A percentile compares a stretch with the other conserved stretches of the same genome.
Evolutionary conservation across 805 yeast species (phyloP).

Genomic region (Pichia phayaonensis): DNA sequence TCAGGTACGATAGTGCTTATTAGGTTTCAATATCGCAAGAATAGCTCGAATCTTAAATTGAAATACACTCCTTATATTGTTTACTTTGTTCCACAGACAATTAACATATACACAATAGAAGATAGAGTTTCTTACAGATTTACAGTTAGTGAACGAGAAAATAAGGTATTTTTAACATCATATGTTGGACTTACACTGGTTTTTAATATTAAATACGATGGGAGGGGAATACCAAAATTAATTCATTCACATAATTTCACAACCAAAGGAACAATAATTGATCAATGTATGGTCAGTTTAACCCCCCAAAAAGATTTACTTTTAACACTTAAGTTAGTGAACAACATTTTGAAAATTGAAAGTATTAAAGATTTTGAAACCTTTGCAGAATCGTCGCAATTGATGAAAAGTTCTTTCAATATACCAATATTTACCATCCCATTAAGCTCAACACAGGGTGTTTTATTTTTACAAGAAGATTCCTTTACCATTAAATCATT

Average conservation of each 20-base stretch:
- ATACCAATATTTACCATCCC: conserved; percentile 24
- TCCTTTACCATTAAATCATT: conserved; percentile 19
- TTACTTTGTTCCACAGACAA: neutral
- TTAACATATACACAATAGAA: neutral
- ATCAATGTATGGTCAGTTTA: conserved; percentile 2
- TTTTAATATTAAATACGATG: neutral
- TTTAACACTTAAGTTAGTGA: neutral
- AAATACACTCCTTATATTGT: neutral
- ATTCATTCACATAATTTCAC: neutral
- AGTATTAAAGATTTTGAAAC: neutral
- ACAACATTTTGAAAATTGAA: neutral
- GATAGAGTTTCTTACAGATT: neutral
- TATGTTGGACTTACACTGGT: neutral
- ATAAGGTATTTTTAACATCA: neutral
- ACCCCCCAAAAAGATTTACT: neutral
- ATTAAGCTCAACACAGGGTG: conserved; percentile 17
- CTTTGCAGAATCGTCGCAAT: neutral
- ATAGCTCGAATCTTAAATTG: neutral
- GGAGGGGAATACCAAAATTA: neutral
- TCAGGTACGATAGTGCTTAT: neutral
- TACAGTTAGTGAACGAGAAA: neutral
- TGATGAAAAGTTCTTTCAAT: conserved; percentile 19
- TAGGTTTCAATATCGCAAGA: neutral
- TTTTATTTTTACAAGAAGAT: conserved; percentile 22
- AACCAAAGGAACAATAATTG: neutral